A percentile compares a stretch with the other conserved stretches of the same genome.
These are phyloP conservation scores for Trypanosoma caninum DNA, from an alignment of 208 protist genomes.

Conservation along the genomic window DNA sequence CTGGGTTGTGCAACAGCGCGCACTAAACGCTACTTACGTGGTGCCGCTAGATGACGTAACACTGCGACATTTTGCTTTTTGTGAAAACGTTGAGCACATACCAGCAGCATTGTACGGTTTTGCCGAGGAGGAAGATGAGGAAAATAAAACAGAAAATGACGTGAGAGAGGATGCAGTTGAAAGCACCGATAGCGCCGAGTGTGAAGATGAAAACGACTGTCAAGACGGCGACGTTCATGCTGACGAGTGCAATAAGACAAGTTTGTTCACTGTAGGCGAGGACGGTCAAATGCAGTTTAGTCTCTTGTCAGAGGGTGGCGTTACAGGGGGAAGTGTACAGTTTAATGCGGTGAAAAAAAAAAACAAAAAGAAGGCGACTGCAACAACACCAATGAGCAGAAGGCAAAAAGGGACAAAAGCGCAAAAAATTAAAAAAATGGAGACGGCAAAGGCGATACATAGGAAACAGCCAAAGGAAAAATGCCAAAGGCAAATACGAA, in stretches of 20 bases:
- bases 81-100: conserved; percentile 61
- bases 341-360: conserved; percentile 3
- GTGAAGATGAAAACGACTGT: conserved; percentile 18
- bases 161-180: conserved; percentile 15
- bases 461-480: conserved; percentile 24
- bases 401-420: conserved; percentile 20
- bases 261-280: conserved; percentile 39
- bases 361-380: conserved; percentile 2
- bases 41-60: conserved; percentile 58
- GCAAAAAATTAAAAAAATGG: conserved; percentile 15
- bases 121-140: conserved; percentile 29
- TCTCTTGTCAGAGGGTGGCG: neutral
- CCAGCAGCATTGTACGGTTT: conserved; percentile 70
- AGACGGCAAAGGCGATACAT: conserved; percentile 15
- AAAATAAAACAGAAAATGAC: conserved; percentile 23
- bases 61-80: conserved; percentile 22
- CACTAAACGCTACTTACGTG: conserved; percentile 75
- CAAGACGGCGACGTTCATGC: conserved; percentile 1
- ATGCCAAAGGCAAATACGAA: neutral
- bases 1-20: conserved; percentile 71
- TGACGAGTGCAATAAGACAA: conserved; percentile 7
- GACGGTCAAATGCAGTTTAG: conserved; percentile 46
- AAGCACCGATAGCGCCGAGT: neutral
- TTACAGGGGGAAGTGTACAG: neutral
- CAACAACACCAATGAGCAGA: neutral